These are phyloP conservation scores for Pichiaceae sp. DNA, from an alignment of 1,139 yeast species.

Conservation along the genomic window DNA sequence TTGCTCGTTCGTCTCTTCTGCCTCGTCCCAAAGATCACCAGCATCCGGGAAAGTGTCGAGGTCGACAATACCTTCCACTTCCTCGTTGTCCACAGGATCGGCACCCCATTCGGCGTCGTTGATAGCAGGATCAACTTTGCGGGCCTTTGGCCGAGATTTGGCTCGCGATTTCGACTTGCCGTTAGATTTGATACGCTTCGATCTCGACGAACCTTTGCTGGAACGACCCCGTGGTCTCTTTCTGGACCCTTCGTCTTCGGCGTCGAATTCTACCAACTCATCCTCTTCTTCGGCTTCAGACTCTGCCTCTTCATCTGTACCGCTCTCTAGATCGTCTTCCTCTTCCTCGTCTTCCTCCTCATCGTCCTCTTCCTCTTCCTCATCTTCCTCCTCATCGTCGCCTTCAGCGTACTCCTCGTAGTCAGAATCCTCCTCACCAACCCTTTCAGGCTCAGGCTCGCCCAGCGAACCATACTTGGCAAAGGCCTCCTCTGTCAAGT, in stretches of 20 bases:
- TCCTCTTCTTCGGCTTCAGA: neutral
- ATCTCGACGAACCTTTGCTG: neutral
- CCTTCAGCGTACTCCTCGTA: constrained; percentile 1
- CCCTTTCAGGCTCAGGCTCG: constrained; percentile 9
- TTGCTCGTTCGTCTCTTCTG: constrained; percentile 11
- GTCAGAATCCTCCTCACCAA: neutral
- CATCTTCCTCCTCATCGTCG: neutral
- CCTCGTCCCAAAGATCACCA: constrained; percentile 14
- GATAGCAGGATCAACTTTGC: constrained; percentile 9
- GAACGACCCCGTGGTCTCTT: neutral
- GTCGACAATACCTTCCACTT: constrained; percentile 12
- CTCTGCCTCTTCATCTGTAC: neutral
- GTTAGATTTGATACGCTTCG: neutral
- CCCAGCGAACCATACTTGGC: constrained; percentile 23
- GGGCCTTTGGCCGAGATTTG: constrained; percentile 2
- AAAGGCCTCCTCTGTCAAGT: constrained; percentile 22
- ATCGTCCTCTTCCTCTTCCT: constrained; percentile 1
- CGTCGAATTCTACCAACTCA: neutral
- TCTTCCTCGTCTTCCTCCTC: constrained; percentile 1
- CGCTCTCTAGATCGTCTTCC: neutral
- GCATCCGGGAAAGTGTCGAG: constrained; percentile 14
- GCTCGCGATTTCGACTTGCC: constrained; percentile 1
- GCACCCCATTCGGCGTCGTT: constrained; percentile 19
- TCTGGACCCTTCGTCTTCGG: neutral
- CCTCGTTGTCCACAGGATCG: constrained; percentile 11